Evolutionary conservation across 1,284 basidiomycete species (phyloP).

Genomic region (Cryptococcus sp.): DNA sequence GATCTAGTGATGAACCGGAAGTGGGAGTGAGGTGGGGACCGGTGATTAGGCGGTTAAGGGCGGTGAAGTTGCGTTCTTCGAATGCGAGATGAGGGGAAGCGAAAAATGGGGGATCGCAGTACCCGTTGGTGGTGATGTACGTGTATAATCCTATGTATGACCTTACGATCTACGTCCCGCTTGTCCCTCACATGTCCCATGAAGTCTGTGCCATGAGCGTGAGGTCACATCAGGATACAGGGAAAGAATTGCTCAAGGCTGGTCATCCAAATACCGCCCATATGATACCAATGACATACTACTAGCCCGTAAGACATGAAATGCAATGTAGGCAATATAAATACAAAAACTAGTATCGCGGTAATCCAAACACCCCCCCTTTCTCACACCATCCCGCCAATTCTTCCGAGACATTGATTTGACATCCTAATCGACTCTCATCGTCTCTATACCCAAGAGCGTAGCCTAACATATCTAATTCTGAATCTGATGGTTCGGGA

Average conservation of each 20-base stretch:
- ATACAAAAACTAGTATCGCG: constrained; percentile 24
- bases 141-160: too few species aligned
- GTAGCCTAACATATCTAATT: constrained; percentile 47
- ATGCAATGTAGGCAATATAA: background rate
- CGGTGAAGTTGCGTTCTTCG: too few species aligned
- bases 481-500: constrained; percentile 36
- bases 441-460: constrained; percentile 38
- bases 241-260: too few species aligned
- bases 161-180: too few species aligned
- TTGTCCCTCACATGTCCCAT: too few species aligned
- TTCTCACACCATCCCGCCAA: constrained; percentile 35
- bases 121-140: too few species aligned
- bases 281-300: too few species aligned
- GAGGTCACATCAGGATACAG: too few species aligned
- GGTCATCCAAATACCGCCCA: too few species aligned
- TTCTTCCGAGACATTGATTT: constrained; percentile 40
- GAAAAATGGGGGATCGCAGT: too few species aligned
- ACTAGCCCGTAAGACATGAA: too few species aligned
- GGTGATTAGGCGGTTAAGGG: background rate
- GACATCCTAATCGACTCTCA: constrained; percentile 45
- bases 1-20: background rate
- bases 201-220: too few species aligned
- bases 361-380: constrained; percentile 40
- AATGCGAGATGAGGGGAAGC: background rate
- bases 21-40: background rate